Conservation (phyloP, 2,329 filamentous ascomycete genomes). For the Stagonosporopsis chrysanthemi region DNA sequence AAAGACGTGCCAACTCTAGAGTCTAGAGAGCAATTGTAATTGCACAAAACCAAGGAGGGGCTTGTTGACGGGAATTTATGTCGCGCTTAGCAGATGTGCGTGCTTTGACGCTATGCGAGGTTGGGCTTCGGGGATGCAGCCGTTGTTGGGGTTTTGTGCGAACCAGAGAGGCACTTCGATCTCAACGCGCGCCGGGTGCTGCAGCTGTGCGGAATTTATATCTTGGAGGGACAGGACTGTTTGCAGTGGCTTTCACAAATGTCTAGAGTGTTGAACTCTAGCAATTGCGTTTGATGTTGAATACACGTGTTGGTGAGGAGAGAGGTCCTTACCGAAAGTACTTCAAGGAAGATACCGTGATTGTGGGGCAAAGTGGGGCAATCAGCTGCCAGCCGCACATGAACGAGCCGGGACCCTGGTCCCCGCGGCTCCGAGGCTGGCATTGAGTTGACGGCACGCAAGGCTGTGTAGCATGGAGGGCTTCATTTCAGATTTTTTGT, state of each 20-base stretch:
- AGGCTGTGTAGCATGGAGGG: neutral
- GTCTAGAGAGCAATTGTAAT: slow-evolving; percentile 26
- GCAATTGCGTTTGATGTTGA: slow-evolving; percentile 37
- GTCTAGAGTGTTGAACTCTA: slow-evolving; percentile 49
- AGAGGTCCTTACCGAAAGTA: slow-evolving; percentile 9
- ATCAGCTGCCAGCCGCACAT: neutral
- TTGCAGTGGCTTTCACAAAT: neutral
- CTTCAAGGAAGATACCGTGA: slow-evolving; percentile 6
- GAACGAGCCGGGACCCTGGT: neutral
- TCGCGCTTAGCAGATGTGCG: slow-evolving; percentile 30
- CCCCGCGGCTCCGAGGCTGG: neutral
- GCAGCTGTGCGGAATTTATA: neutral
- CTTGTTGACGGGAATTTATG: slow-evolving; percentile 29
- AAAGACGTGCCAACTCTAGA: slow-evolving; percentile 18
- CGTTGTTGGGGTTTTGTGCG: slow-evolving; percentile 31
- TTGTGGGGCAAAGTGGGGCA: slow-evolving; percentile 14
- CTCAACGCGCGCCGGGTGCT: slow-evolving; percentile 15
- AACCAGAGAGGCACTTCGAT: slow-evolving; percentile 18
- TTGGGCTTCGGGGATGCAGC: slow-evolving; percentile 28
- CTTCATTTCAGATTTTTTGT: neutral
- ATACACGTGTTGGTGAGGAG: slow-evolving; percentile 23
- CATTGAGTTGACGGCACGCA: neutral
- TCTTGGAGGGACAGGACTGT: neutral
- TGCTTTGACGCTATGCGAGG: slow-evolving; percentile 39
- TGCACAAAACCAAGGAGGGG: slow-evolving; percentile 25